phyloP scores from a whole-genome alignment of 139 green algal species.

The Tetradesmus lagerheimii region DNA sequence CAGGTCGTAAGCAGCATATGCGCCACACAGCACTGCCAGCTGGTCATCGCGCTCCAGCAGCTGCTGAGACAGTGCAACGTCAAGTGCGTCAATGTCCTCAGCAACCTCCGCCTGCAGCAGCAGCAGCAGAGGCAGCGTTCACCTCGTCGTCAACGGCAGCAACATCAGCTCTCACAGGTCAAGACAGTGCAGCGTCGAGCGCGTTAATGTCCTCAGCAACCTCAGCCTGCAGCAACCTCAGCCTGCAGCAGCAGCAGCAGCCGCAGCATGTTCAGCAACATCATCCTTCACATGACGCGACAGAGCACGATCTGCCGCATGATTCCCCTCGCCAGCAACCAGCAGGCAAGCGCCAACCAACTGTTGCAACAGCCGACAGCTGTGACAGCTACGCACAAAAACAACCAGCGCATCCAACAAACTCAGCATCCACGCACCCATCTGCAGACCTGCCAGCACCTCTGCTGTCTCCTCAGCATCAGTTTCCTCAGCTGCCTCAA shows the following conservation, averaged over 20 bases:
- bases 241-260: not conserved
- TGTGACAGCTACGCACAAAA: no score
- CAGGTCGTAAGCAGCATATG: conserved; percentile 40
- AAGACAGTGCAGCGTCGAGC: not conserved
- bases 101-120: conserved; percentile 33
- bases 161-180: not conserved
- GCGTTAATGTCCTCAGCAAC: not conserved
- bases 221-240: conserved; percentile 27
- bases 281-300: no score
- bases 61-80: not conserved
- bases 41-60: not conserved
- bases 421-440: not conserved
- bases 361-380: no score
- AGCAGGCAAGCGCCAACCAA: no score
- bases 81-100: not conserved
- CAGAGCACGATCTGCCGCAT: no score
- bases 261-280: not conserved
- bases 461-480: conserved; percentile 8
- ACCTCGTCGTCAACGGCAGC: not conserved
- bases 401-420: no score
- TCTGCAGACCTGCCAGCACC: conserved; percentile 8
- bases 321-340: no score
- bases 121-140: not conserved
- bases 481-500: not conserved
- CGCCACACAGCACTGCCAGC: not conserved